Conservation (phyloP, 2,329 filamentous ascomycete species). For the Bipolaris victoriae region DNA sequence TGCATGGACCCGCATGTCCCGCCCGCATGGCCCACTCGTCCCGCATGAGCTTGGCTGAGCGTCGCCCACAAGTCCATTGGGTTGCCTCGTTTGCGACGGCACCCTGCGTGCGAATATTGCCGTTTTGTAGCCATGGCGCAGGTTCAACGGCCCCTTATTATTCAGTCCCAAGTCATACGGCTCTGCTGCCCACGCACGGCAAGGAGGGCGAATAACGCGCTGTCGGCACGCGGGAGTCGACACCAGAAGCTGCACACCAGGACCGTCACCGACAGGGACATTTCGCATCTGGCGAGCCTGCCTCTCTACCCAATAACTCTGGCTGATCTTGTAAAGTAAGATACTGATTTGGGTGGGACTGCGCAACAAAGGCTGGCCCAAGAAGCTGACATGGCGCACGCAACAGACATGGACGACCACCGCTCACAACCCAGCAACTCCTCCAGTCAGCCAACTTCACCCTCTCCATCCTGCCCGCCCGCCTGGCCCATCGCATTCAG, state of each 20-base stretch:
- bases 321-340: constrained; percentile 84
- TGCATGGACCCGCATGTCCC: neutral
- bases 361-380: neutral
- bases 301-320: constrained; percentile 83
- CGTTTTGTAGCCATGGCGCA: constrained; percentile 30
- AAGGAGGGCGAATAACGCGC: constrained; percentile 21
- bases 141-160: constrained; percentile 43
- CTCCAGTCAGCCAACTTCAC: constrained; percentile 95
- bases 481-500: constrained; percentile 91
- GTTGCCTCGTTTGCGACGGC: constrained; percentile 1
- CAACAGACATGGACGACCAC: constrained; percentile 75
- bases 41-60: constrained; percentile 13
- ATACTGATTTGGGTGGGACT: neutral
- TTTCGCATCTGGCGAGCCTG: constrained; percentile 76
- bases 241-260: constrained; percentile 45
- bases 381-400: constrained; percentile 21
- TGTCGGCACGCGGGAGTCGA: constrained; percentile 25
- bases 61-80: constrained; percentile 10
- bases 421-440: constrained; percentile 78
- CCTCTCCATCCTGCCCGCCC: constrained; percentile 86
- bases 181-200: constrained; percentile 38
- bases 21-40: neutral
- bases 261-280: constrained; percentile 70
- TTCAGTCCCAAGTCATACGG: constrained; percentile 47
- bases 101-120: neutral